Evolutionary conservation across 2,329 filamentous ascomycete species (phyloP).

Genomic region (Venturia nashicola): DNA sequence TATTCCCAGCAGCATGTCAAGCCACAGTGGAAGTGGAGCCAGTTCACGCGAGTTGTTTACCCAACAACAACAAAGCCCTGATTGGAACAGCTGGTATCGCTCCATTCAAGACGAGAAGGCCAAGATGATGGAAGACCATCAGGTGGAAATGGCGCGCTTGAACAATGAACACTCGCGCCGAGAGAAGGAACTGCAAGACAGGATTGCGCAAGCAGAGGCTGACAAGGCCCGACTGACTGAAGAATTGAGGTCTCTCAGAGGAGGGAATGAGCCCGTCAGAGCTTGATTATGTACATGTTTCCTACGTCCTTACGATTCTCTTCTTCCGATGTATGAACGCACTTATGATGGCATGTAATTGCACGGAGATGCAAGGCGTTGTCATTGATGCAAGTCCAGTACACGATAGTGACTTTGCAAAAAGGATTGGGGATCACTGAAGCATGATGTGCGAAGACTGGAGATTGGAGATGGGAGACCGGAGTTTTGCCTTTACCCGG

Average conservation of each 20-base stretch:
- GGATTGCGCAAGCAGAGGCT: constrained; percentile 16
- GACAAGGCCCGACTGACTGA: constrained; percentile 21
- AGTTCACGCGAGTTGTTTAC: constrained; percentile 53
- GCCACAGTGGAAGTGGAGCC: constrained; percentile 41
- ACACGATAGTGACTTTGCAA: constrained; percentile 18
- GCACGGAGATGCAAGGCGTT: constrained; percentile 7
- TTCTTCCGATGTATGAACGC: constrained; percentile 11
- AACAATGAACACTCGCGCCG: constrained; percentile 24
- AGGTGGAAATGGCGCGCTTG: constrained; percentile 29
- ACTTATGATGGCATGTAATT: constrained; percentile 9
- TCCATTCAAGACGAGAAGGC: constrained; percentile 46
- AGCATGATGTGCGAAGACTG: background rate
- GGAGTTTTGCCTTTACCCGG: background rate
- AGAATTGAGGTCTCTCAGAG: constrained; percentile 19
- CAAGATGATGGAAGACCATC: constrained; percentile 35
- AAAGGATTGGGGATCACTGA: background rate
- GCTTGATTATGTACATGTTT: background rate
- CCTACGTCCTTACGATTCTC: constrained; percentile 6
- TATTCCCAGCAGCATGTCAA: constrained; percentile 38
- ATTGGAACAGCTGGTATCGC: constrained; percentile 62
- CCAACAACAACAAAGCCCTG: constrained; percentile 27
- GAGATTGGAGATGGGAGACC: background rate
- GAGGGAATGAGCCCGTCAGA: constrained; percentile 13
- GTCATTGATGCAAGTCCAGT: constrained; percentile 15
- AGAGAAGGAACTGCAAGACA: background rate